Evolutionary conservation across 2,329 filamentous ascomycete species (phyloP).

Genomic region (Phialocephala subalpina): DNA sequence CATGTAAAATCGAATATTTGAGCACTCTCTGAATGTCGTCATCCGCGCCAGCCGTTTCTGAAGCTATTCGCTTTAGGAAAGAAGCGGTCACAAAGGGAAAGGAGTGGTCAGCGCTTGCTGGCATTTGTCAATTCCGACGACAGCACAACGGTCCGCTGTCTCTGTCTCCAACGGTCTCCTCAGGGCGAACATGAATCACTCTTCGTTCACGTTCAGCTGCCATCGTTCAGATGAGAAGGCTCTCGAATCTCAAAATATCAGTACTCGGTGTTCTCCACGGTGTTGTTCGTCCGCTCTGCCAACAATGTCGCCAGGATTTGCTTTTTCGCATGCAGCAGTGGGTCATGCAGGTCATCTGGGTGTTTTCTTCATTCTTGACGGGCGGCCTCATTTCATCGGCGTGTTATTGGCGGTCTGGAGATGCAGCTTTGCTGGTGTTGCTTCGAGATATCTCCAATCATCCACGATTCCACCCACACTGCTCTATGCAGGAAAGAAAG

Average conservation of each 20-base stretch:
- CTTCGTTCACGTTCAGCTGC: slow-evolving; percentile 1
- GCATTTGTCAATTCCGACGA: background rate
- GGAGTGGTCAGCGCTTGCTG: slow-evolving; percentile 4
- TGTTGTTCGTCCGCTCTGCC: slow-evolving; percentile 10
- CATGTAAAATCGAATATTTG: background rate
- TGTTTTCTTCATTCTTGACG: slow-evolving; percentile 4
- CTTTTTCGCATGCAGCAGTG: background rate
- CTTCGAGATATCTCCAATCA: slow-evolving; percentile 26
- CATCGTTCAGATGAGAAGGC: background rate
- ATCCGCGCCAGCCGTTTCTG: background rate
- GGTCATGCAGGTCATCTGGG: slow-evolving; percentile 1
- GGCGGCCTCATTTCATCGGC: background rate
- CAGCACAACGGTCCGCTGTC: background rate
- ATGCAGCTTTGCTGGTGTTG: slow-evolving; percentile 18
- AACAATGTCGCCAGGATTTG: background rate
- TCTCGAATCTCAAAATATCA: slow-evolving; percentile 3
- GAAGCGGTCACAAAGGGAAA: background rate
- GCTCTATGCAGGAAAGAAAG: background rate
- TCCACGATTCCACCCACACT: slow-evolving; percentile 21
- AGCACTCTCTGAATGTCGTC: background rate
- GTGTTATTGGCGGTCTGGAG: slow-evolving; percentile 3
- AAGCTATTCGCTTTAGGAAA: background rate
- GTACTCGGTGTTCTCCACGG: slow-evolving; percentile 5
- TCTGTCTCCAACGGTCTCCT: background rate
- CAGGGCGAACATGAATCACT: background rate